Conservation (phyloP, 371 early-diverging fungal species). For the Syncephalastrum racemosum region DNA sequence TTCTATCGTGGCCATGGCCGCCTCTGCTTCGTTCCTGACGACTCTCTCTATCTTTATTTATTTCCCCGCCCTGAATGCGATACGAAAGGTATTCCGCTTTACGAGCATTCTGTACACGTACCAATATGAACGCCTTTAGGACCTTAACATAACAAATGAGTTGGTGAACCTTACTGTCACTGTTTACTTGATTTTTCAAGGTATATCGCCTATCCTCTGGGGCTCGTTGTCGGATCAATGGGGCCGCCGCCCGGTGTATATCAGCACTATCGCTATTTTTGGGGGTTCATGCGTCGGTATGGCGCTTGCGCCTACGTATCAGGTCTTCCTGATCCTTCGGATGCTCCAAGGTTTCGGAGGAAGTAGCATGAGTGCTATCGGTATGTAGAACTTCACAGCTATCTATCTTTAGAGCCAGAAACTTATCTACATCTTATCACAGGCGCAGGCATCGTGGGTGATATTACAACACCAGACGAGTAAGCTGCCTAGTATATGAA, state of each 20-base stretch:
- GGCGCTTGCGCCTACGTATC: neutral
- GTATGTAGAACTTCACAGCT: no score
- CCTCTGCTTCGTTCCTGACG: no score
- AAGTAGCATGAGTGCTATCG: neutral
- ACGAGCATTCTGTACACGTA: no score
- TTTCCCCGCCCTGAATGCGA: conserved; percentile 15
- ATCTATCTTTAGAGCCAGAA: no score
- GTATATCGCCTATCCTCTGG: conserved; percentile 13
- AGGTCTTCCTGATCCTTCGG: neutral
- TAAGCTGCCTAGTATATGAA: no score
- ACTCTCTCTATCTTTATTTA: conserved; percentile 7
- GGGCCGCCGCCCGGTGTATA: conserved; percentile 13
- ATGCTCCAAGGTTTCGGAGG: neutral
- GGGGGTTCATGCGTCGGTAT: neutral
- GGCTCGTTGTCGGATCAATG: conserved; percentile 14
- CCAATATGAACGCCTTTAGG: neutral
- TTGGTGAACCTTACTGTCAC: conserved; percentile 9
- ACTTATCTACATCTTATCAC: no score
- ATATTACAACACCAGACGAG: neutral
- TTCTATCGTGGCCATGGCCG: no score
- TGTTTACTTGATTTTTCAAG: conserved; percentile 11
- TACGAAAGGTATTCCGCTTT: conserved; percentile 6
- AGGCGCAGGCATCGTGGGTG: neutral
- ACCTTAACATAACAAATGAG: conserved; percentile 5
- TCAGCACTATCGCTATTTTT: neutral